phyloP scores from a whole-genome alignment of 352 stramenopile species.

The Phytophthora colocasiae region DNA sequence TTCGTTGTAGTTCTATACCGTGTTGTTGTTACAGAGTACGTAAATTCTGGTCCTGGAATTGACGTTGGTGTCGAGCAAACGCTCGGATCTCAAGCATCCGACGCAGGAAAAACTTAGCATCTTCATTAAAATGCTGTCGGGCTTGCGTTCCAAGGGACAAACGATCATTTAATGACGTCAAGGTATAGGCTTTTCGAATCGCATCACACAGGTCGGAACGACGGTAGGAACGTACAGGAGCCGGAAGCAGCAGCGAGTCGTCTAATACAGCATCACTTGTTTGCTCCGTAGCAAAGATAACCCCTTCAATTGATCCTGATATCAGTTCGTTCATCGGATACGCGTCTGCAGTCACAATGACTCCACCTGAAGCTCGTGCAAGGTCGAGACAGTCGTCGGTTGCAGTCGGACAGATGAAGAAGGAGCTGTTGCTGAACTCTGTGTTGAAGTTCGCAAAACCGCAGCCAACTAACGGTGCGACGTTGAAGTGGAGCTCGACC shows the following conservation, averaged over 20 bases:
- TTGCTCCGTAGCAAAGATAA: slow-evolving; percentile 19
- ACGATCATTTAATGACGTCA: slow-evolving; percentile 30
- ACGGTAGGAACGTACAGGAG: slow-evolving; percentile 2
- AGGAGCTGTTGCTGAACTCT: slow-evolving; percentile 40
- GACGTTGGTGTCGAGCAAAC: slow-evolving; percentile 16
- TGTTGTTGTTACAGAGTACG: not conserved
- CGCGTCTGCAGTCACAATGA: slow-evolving; percentile 54
- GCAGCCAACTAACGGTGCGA: no score
- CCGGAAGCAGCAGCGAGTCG: slow-evolving; percentile 12
- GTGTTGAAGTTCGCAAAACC: not conserved
- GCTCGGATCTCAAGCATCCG: slow-evolving; percentile 44
- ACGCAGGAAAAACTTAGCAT: slow-evolving; percentile 53
- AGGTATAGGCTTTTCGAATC: slow-evolving; percentile 7
- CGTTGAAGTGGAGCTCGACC: no score
- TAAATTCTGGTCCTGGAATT: slow-evolving; percentile 19
- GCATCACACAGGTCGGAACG: slow-evolving; percentile 22
- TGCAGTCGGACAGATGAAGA: slow-evolving; percentile 65
- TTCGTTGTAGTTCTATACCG: no score
- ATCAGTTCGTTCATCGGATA: slow-evolving; percentile 71
- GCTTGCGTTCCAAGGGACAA: slow-evolving; percentile 25
- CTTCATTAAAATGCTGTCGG: slow-evolving; percentile 49
- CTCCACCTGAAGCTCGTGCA: slow-evolving; percentile 46
- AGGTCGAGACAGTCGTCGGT: slow-evolving; percentile 70
- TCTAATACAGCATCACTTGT: not conserved
- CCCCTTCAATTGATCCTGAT: slow-evolving; percentile 6